Base-by-base conservation (phyloP, 2,329 filamentous ascomycete species). In the Fusarium napiforme region DNA sequence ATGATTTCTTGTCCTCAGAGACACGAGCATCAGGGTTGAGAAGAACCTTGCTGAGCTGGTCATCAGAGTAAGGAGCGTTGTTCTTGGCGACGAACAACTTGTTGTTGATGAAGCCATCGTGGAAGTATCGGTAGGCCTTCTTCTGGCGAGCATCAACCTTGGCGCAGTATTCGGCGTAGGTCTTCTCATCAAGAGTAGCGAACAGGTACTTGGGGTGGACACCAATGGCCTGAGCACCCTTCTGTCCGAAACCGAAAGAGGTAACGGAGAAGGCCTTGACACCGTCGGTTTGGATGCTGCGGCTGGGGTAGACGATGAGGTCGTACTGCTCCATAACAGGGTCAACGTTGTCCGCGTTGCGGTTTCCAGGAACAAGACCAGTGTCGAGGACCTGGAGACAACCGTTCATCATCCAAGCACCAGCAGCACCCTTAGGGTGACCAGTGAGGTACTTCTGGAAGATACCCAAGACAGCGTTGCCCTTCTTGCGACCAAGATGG, bases 401-500 rank as follows among this genome's bases (percentile, higher is more conserved):
- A 75, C 96, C 96, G 87, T 99, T 99, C 89, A 99, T 92, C 96
- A 99, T 99, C 95, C 96, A 99, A 55, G 96, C 96, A 87, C 96
- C 96, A 69, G 96, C 96, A 79, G 96, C 96, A 92, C 96, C 96
- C 91, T 99, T 99, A 79, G 96, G 96, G 83, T 99, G 96, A 83
- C 96, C 96, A 61, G 97, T 99, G 71, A 99, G 91, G 84, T 97
- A 98, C 85, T 99, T 99, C 86, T 99, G 96, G 93, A 98, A 99
- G 82, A 99, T 95, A 87, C 95, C 96, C 74, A 98, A 85, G 19
- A 99, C 88, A 37, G 96, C 95, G 80, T 99, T 99, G 79, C 97
- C 96, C 91, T 98, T 98, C 84, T 92, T 93, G 78, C 96, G 93
- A 75, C 96, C 96, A 60, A 99, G 92, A 81, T 99, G 97, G 78